Evolutionary conservation across 176 grass and related monocot species (phyloP).

Genomic region (Urochloa ruziziensis): DNA sequence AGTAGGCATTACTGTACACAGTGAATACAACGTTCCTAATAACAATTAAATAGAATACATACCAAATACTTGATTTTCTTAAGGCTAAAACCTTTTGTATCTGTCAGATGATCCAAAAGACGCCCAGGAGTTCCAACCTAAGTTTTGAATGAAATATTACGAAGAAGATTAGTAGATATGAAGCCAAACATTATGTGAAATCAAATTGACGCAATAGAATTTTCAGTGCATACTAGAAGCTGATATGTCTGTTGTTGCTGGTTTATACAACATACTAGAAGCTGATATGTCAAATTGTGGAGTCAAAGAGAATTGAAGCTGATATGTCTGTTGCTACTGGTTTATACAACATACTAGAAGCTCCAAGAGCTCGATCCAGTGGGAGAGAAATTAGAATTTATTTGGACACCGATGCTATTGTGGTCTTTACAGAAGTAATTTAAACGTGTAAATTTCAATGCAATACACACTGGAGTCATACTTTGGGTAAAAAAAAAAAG

Average conservation of each 20-base stretch:
- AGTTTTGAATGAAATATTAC: constrained; percentile 34
- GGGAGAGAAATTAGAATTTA: not conserved
- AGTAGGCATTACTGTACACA: not conserved
- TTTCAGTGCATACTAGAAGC: too few relatives aligned
- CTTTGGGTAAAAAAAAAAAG: too few relatives aligned
- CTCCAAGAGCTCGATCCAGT: not conserved
- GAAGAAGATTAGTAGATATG: constrained; percentile 5
- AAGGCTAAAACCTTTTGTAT: constrained; percentile 90
- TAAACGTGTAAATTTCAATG: not conserved
- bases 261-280: too few relatives aligned
- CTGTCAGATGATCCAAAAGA: constrained; percentile 78
- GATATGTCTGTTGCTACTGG: too few relatives aligned
- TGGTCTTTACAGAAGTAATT: not conserved
- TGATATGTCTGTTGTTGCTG: too few relatives aligned
- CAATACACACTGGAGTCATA: not conserved
- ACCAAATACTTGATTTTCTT: constrained; percentile 85
- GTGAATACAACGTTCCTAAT: not conserved
- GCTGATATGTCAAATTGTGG: too few relatives aligned
- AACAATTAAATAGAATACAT: not conserved
- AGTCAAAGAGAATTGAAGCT: too few relatives aligned
- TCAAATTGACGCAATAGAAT: not conserved
- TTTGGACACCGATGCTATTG: not conserved
- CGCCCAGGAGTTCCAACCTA: constrained; percentile 82
- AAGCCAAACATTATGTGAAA: constrained; percentile 6
- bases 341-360: not conserved